Percentiles rank a stretch among this genome's conserved stretches.
These are phyloP conservation scores for Ophiocytium majus DNA, from an alignment of 352 stramenopile species.

Conservation along the genomic window DNA sequence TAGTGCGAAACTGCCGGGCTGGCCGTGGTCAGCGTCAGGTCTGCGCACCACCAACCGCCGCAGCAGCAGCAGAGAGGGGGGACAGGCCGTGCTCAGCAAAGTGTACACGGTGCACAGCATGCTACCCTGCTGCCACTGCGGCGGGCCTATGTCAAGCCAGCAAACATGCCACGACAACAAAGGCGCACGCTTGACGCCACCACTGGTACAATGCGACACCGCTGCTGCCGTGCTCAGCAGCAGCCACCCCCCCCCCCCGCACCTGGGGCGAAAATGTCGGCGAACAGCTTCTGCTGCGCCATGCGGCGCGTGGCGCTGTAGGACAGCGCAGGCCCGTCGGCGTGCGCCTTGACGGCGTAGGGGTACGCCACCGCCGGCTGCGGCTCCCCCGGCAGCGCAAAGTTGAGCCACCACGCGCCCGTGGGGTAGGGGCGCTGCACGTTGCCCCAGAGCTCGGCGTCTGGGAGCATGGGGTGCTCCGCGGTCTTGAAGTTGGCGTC, in stretches of 20 bases:
- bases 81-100: too few species aligned
- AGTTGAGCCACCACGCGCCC: slow-evolving; percentile 82
- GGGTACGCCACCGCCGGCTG: slow-evolving; percentile 3
- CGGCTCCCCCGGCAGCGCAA: slow-evolving; percentile 47
- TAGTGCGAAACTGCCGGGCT: slow-evolving; percentile 17
- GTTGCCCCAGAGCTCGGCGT: slow-evolving; percentile 48
- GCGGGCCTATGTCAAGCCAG: too few species aligned
- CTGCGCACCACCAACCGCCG: too few species aligned
- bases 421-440: slow-evolving; percentile 64
- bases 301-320: slow-evolving; percentile 53
- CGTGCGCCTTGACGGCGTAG: slow-evolving; percentile 55
- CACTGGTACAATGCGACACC: neutral
- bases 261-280: slow-evolving; percentile 49
- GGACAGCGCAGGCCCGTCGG: slow-evolving; percentile 35
- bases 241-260: too few species aligned
- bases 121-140: too few species aligned
- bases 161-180: too few species aligned
- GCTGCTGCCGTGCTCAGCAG: neutral
- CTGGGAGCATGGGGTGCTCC: slow-evolving; percentile 51
- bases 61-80: too few species aligned
- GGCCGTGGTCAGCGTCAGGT: neutral
- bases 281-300: slow-evolving; percentile 27
- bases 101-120: too few species aligned
- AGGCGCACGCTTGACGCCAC: neutral
- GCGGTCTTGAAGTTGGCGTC: slow-evolving; percentile 26